Conservation (phyloP, 2,329 filamentous ascomycete species). For the Microsporum canis region DNA sequence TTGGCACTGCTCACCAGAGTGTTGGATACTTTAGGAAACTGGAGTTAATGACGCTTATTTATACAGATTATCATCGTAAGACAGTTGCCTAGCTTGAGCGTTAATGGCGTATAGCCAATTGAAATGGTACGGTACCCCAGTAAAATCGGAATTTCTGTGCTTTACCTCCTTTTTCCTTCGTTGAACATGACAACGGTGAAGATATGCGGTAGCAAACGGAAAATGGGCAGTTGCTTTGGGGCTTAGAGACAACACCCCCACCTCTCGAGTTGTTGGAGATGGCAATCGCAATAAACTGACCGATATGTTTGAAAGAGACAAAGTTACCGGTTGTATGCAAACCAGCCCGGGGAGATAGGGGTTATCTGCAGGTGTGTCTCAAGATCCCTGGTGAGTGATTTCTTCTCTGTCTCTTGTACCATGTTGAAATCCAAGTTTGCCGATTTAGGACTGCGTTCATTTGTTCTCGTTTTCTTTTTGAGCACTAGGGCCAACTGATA, state of each 20-base stretch:
- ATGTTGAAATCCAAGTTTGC: not conserved
- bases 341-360: not conserved
- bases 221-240: not conserved
- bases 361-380: not conserved
- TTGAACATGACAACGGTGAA: not conserved
- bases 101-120: too few species aligned
- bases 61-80: not conserved
- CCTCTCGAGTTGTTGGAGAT: not conserved
- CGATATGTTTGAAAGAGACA: not conserved
- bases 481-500: not conserved
- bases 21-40: constrained; percentile 2
- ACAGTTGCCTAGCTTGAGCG: too few species aligned
- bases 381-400: not conserved
- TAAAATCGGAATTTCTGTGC: too few species aligned
- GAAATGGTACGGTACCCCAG: too few species aligned
- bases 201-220: not conserved
- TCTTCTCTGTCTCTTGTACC: not conserved
- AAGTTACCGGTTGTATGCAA: not conserved
- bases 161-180: not conserved
- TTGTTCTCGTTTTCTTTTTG: not conserved
- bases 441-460: not conserved
- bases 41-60: not conserved
- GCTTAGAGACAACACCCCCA: not conserved
- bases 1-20: constrained; percentile 6
- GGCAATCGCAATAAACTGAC: not conserved